A percentile compares a stretch with the other conserved stretches of the same genome.
Conservation (phyloP, 768 basidiomycete genomes). For the Lentinula guzmanii region DNA sequence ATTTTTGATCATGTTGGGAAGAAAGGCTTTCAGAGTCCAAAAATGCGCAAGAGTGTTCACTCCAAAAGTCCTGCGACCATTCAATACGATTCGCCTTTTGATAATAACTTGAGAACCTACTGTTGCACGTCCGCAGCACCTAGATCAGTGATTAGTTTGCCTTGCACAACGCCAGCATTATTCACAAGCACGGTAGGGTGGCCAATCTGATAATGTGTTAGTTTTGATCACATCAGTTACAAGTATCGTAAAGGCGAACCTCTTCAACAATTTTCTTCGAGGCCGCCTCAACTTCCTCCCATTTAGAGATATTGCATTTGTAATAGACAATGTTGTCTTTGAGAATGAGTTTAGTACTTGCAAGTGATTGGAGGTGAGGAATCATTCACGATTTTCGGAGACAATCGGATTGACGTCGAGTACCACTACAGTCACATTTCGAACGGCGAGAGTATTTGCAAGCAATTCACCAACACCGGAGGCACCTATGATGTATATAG, state of each 20-base stretch:
- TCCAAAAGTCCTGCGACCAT: conserved; percentile 59
- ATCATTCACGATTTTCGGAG: conserved; percentile 76
- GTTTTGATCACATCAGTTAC: not conserved
- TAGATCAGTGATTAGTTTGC: conserved; percentile 80
- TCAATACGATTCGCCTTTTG: not conserved
- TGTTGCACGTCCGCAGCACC: conserved; percentile 71
- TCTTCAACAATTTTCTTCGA: conserved; percentile 74
- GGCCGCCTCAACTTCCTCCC: conserved; percentile 74
- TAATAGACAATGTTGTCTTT: conserved; percentile 80
- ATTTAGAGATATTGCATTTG: conserved; percentile 88
- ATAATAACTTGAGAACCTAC: conserved; percentile 32
- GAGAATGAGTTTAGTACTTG: conserved; percentile 1
- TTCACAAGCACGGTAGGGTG: conserved; percentile 88
- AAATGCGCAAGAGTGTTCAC: conserved; percentile 88
- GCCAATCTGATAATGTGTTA: conserved; percentile 52
- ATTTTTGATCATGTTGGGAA: conserved; percentile 77
- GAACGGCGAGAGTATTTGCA: conserved; percentile 79
- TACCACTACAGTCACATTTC: conserved; percentile 79
- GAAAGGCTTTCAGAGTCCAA: conserved; percentile 89
- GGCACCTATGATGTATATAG: conserved; percentile 44
- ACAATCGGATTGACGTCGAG: conserved; percentile 77
- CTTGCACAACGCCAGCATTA: conserved; percentile 93
- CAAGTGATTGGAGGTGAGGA: conserved; percentile 26
- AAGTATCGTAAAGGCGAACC: conserved; percentile 30
- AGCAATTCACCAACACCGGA: conserved; percentile 87